Evolutionary conservation across 495 filamentous ascomycete species (phyloP).

Genomic region (Neurospora intermedia): DNA sequence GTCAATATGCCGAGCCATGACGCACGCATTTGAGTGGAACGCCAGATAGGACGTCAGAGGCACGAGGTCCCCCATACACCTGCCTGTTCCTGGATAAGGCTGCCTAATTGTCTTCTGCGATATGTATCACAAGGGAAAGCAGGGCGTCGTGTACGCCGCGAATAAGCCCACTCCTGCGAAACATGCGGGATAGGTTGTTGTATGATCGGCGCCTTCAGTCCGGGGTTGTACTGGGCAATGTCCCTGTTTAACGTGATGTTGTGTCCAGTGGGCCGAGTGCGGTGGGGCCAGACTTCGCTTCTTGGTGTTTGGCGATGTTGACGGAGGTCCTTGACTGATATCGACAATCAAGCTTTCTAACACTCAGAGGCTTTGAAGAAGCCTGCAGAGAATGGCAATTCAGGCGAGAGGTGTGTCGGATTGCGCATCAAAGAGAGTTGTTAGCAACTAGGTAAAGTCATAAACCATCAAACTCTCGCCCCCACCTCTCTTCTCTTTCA

Average conservation of each 20-base stretch:
- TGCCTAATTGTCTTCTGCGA: background rate
- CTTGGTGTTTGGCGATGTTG: background rate
- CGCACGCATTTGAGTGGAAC: background rate
- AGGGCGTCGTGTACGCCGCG: background rate
- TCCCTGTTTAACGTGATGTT: background rate
- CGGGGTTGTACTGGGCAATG: background rate
- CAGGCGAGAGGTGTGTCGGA: background rate
- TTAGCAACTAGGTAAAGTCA: constrained; percentile 63
- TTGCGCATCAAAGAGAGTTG: background rate
- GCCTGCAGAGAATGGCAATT: background rate
- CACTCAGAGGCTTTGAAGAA: background rate
- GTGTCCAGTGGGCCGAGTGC: background rate
- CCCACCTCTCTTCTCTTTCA: constrained; percentile 58
- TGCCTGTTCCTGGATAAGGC: background rate
- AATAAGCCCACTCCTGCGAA: background rate
- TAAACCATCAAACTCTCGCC: constrained; percentile 74
- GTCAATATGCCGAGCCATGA: background rate
- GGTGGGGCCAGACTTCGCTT: background rate
- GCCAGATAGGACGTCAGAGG: background rate
- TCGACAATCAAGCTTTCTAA: background rate
- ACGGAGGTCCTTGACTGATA: background rate
- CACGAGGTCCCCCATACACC: background rate
- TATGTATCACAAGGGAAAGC: background rate
- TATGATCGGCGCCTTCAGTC: background rate
- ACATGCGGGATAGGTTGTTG: background rate